A percentile compares a stretch with the other conserved stretches of the same genome.
Conservation (phyloP, 495 filamentous ascomycete genomes). For the Podospora pseudoanserina region DNA sequence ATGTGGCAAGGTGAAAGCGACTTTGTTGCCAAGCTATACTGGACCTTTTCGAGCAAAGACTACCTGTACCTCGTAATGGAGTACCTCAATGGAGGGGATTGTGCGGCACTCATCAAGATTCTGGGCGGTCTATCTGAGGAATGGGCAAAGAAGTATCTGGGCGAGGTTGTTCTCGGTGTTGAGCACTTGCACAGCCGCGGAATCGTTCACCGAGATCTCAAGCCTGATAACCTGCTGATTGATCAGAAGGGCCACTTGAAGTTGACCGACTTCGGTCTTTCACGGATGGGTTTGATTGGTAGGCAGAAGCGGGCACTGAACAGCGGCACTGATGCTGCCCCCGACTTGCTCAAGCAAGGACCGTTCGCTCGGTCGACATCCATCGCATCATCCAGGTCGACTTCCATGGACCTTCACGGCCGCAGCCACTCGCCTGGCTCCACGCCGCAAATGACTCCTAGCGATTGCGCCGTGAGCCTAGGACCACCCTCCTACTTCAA, state of each 20-base stretch:
- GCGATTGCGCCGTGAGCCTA: conserved; percentile 55
- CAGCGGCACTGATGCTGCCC: conserved; percentile 72
- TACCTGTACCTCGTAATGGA: conserved; percentile 99
- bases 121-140: conserved; percentile 89
- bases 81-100: conserved; percentile 96
- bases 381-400: conserved; percentile 87
- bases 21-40: conserved; percentile 97
- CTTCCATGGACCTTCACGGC: conserved; percentile 87
- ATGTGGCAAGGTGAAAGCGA: conserved; percentile 99
- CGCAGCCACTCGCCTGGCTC: conserved; percentile 66
- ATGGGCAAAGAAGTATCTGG: conserved; percentile 95
- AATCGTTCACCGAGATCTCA: conserved; percentile 94
- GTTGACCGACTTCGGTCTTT: conserved; percentile 94
- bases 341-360: conserved; percentile 87
- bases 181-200: conserved; percentile 92
- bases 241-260: conserved; percentile 96
- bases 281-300: conserved; percentile 93
- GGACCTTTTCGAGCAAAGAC: conserved; percentile 99
- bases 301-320: conserved; percentile 91
- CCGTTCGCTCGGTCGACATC: conserved; percentile 84
- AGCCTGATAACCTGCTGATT: conserved; percentile 95
- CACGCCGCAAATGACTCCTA: conserved; percentile 87
- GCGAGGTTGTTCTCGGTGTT: conserved; percentile 89
- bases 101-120: conserved; percentile 91
- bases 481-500: conserved; percentile 92